These are phyloP conservation scores for Umbilicaria muhlenbergii DNA, from an alignment of 495 filamentous ascomycete genomes.

Conservation along the genomic window DNA sequence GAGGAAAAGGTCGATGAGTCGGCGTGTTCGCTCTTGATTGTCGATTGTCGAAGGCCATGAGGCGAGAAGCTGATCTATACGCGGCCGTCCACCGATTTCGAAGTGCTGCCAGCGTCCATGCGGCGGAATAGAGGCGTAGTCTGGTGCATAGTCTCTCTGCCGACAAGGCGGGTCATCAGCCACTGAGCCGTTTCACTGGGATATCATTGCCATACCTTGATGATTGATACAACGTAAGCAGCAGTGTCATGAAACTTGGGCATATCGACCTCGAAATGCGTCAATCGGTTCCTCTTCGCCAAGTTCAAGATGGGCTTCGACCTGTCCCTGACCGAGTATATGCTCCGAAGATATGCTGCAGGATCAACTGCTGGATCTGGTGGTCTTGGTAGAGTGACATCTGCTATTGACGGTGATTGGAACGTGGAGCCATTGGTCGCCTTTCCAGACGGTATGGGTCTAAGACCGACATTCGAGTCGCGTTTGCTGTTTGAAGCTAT, in stretches of 20 bases:
- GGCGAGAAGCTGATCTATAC: slow-evolving; percentile 49
- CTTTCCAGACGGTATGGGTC: slow-evolving; percentile 27
- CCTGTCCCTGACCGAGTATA: slow-evolving; percentile 75
- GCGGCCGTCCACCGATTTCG: slow-evolving; percentile 48
- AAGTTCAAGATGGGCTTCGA: slow-evolving; percentile 56
- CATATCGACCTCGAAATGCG: slow-evolving; percentile 87
- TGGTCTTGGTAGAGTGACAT: slow-evolving; percentile 63
- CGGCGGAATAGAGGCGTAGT: slow-evolving; percentile 65
- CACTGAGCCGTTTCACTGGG: background rate
- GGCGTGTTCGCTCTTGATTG: slow-evolving; percentile 43
- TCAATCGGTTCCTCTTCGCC: slow-evolving; percentile 62
- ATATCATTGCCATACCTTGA: slow-evolving; percentile 51
- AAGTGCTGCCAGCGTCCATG: slow-evolving; percentile 64
- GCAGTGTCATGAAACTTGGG: slow-evolving; percentile 76
- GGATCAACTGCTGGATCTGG: slow-evolving; percentile 87
- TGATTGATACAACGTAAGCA: slow-evolving; percentile 86
- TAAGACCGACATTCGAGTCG: slow-evolving; percentile 38
- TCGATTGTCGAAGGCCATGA: slow-evolving; percentile 48
- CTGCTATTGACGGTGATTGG: slow-evolving; percentile 31
- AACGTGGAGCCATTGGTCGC: slow-evolving; percentile 15
- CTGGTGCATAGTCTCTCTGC: slow-evolving; percentile 76
- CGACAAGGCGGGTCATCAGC: slow-evolving; percentile 7
- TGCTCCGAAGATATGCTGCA: slow-evolving; percentile 79
- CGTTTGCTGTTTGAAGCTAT: slow-evolving; percentile 33
- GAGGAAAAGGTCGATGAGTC: slow-evolving; percentile 51